Percentiles rank a stretch among this genome's conserved stretches.
Conservation (phyloP, 2,329 filamentous ascomycete species). For the Fusarium goolgardi region DNA sequence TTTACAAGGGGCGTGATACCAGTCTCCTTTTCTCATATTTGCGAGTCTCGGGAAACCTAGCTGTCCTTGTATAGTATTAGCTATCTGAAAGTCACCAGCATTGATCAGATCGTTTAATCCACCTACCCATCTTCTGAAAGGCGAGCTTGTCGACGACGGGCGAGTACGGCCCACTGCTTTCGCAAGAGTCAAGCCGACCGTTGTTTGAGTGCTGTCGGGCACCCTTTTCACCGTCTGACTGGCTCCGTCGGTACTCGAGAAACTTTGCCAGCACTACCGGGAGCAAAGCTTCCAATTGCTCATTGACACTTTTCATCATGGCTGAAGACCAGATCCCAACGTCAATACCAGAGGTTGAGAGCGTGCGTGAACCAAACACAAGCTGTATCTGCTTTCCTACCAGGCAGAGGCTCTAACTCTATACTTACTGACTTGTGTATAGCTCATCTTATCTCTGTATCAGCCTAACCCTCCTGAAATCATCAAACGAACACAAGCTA, state of each 20-base stretch:
- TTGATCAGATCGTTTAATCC: neutral
- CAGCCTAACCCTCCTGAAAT: conserved; percentile 61
- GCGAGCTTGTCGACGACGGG: neutral
- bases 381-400: neutral
- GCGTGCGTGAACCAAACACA: conserved; percentile 21
- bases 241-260: neutral
- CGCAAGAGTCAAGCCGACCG: neutral
- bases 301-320: conserved; percentile 15
- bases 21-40: conserved; percentile 1
- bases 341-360: conserved; percentile 35
- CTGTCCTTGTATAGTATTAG: neutral
- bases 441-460: conserved; percentile 66
- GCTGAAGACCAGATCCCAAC: conserved; percentile 31
- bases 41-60: neutral
- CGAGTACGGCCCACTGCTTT: neutral
- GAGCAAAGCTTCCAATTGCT: neutral
- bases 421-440: conserved; percentile 27
- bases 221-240: neutral
- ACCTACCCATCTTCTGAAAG: neutral
- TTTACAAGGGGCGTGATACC: neutral
- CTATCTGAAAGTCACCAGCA: neutral
- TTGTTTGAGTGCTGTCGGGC: neutral
- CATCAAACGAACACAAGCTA: conserved; percentile 71
- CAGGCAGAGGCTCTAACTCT: neutral
- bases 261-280: neutral